These are phyloP conservation scores for Areca catechu DNA, from an alignment of 176 grass and related monocot species.

Conservation along the genomic window DNA sequence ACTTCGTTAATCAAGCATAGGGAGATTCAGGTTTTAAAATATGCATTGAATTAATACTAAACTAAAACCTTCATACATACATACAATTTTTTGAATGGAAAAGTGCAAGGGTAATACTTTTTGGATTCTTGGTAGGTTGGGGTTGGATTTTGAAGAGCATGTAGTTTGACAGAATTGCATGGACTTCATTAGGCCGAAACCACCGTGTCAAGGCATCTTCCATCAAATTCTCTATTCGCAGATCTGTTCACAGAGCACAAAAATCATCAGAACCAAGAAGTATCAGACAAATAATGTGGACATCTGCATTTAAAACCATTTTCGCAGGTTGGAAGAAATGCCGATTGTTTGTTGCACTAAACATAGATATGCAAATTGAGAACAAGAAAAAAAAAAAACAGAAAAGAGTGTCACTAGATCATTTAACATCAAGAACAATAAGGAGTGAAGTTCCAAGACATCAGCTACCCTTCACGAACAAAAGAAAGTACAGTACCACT, in stretches of 20 bases:
- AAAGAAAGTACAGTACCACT: neutral
- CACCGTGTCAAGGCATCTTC: slow-evolving; percentile 43
- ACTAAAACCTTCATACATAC: too few relatives aligned
- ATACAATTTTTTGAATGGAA: neutral
- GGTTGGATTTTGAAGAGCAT: slow-evolving; percentile 57
- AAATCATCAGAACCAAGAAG: slow-evolving; percentile 9
- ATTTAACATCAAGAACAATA: too few relatives aligned
- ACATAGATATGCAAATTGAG: too few relatives aligned
- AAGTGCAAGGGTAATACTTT: slow-evolving; percentile 34
- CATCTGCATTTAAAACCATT: too few relatives aligned
- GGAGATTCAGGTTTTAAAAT: too few relatives aligned
- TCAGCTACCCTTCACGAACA: neutral
- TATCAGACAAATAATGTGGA: neutral
- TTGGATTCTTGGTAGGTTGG: slow-evolving; percentile 53
- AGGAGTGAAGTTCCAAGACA: too few relatives aligned
- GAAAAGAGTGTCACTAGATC: too few relatives aligned
- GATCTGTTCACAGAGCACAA: slow-evolving; percentile 41
- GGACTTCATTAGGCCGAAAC: slow-evolving; percentile 92
- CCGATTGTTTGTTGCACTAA: too few relatives aligned
- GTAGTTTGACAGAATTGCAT: slow-evolving; percentile 67
- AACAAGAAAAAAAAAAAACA: too few relatives aligned
- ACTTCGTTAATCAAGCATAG: too few relatives aligned
- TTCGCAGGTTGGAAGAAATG: too few relatives aligned
- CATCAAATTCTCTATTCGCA: slow-evolving; percentile 62
- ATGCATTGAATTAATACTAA: too few relatives aligned